Conservation (phyloP, 2,329 filamentous ascomycete genomes). For the Aspergillus tubingensis region DNA sequence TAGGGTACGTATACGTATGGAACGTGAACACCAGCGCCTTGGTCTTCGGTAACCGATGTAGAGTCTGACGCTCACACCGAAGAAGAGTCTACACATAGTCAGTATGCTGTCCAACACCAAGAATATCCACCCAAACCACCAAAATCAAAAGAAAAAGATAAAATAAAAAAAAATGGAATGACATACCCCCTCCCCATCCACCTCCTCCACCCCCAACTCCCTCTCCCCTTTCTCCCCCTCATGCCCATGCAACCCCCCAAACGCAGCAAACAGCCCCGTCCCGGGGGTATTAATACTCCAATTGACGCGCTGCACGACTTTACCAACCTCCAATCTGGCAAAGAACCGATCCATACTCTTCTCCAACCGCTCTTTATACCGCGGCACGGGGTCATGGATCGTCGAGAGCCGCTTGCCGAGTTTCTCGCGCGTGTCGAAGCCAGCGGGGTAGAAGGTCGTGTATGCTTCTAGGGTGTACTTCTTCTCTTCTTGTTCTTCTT, state of each 20-base stretch:
- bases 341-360: conserved; percentile 66
- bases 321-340: conserved; percentile 54
- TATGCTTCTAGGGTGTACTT: conserved; percentile 61
- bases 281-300: conserved; percentile 44
- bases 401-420: conserved; percentile 54
- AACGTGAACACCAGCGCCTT: conserved; percentile 62
- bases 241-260: conserved; percentile 37
- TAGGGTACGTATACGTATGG: conserved; percentile 63
- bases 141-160: background rate
- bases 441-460: conserved; percentile 58
- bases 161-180: background rate
- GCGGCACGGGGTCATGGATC: conserved; percentile 62
- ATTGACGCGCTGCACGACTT: conserved; percentile 58
- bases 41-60: conserved; percentile 59
- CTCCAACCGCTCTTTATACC: conserved; percentile 58
- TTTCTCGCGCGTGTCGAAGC: conserved; percentile 60
- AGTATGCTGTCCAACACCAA: background rate
- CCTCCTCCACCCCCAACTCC: conserved; percentile 33
- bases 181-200: conserved; percentile 49
- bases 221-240: conserved; percentile 15
- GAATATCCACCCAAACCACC: background rate
- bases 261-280: conserved; percentile 44
- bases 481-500: conserved; percentile 27
- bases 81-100: conserved; percentile 46
- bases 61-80: conserved; percentile 61